Base-by-base conservation (phyloP, 2,329 filamentous ascomycete genomes). In the Paramyrothecium roridum region DNA sequence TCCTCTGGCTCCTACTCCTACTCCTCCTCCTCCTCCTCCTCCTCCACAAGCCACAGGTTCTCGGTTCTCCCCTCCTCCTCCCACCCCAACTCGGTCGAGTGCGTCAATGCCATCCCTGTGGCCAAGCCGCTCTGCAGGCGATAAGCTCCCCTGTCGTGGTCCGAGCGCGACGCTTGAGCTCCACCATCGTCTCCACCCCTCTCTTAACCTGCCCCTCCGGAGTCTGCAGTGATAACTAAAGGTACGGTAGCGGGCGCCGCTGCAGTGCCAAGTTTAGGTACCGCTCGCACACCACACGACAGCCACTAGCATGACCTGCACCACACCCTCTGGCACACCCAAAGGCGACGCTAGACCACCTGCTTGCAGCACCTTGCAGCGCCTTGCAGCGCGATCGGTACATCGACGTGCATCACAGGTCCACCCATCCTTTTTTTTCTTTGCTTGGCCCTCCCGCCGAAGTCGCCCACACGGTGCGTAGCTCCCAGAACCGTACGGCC, bases 111-210 rank as follows among this genome's bases (percentile, higher is more conserved):
- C 46, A 21, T 23, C 46, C 22, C 20, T 48, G 46, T 13, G 20
- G 49, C 49, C 49, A 51, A 51, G 30, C 23, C 49, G 49, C 49
- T 37, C 49, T 51, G 49, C 33, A 51, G 49, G 49, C 33, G 49
- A 51, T 51, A 51, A 51, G 49, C 49, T 51, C 49, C 48, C 49
- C 49, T 51, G 49, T 30, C 13, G n/a, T 51, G 49, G 49, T 22
- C 49, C 49, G 33, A 51, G 49, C 49, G 23, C 37, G 37, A 19
- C 37, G 37, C 37, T 19, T 6, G 37, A 43, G 37, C 13, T 43
- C 37, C 37, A 43, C 37, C 13, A 30, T 4, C 26, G 26, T 30
- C 26, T 30, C 26, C 26, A 30, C 26, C 26, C 26, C 26, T 30
- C 26, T 30, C 26, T 30, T 10, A 30, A 30, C 26, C 26, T 30